Base-by-base conservation (phyloP, 768 basidiomycete genomes). In the Pisolithus marmoratus region DNA sequence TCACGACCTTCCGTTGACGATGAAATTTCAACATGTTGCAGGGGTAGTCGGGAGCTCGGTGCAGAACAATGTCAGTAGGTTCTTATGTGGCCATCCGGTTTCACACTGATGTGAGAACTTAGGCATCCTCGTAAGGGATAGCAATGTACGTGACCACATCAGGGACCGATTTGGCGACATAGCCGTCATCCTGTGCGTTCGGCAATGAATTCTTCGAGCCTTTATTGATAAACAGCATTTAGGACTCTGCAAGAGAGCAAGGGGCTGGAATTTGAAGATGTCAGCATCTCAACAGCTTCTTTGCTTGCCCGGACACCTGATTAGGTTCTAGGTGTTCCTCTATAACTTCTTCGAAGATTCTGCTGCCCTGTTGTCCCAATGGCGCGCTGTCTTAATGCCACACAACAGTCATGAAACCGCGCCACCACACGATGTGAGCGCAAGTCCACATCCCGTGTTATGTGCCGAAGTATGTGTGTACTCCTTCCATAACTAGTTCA, bases 341-440 rank as follows among this genome's bases (percentile, higher is more conserved):
- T 88, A 82, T 58, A 81, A 89, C 55, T 88, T 88, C 65, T 90
- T 90, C 58, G 74, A 79, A 23, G 83, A 86, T 55, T 89, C 87
- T 0, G 57, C 60, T 0, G 65, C 77, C 2, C 74, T 74, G 38
- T 50, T 61, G 2, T 64, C 77, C 0, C 81, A 81, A 44, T 88
- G 86, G 86, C 70, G 82, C 8, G 71, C 84, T 1, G 65, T 87
- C 4, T 59, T 83, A 4, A 78, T 79, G 46, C 70, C 63, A 1
- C 48, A 73, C 0, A 62, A 68, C 37, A 61, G 63, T 15, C 44
- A 54, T 19, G 48, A 50, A 27, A 38, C 58, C 11, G 47, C 51
- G 1, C 51, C 82, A 0, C 59, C 63, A 7, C 84, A 81, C 52
- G 73, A 19, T 1, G 58, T 58, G 52, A 65, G 83, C 42, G 70